A percentile compares a stretch with the other conserved stretches of the same genome.
phyloP scores from a whole-genome alignment of 768 basidiomycete genomes.

The Boletellus ananiceps region DNA sequence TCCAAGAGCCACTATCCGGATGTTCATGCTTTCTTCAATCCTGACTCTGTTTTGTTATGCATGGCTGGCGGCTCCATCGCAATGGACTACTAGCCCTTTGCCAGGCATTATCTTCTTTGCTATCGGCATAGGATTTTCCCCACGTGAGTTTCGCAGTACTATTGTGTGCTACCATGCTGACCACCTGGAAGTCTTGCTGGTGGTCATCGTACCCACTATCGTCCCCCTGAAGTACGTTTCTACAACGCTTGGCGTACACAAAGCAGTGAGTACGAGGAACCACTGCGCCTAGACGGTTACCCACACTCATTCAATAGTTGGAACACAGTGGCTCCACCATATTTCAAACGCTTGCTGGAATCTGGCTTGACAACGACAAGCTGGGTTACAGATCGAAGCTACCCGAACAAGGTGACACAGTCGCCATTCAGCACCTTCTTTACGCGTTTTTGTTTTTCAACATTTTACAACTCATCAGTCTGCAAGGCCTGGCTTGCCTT shows the following conservation, averaged over 20 bases:
- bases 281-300: neutral
- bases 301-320: constrained; percentile 38
- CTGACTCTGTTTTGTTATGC: constrained; percentile 57
- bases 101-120: constrained; percentile 63
- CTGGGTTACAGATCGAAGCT: constrained; percentile 1
- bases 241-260: constrained; percentile 74
- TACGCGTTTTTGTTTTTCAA: constrained; percentile 56
- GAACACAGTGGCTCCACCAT: constrained; percentile 73
- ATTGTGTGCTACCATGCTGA: constrained; percentile 3
- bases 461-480: constrained; percentile 48
- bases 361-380: constrained; percentile 48
- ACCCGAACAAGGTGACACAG: constrained; percentile 26
- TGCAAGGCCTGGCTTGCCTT: constrained; percentile 46
- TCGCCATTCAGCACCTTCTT: constrained; percentile 51
- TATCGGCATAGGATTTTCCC: constrained; percentile 68
- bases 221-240: constrained; percentile 70
- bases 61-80: constrained; percentile 63
- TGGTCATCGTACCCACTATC: constrained; percentile 68
- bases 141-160: constrained; percentile 38
- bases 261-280: constrained; percentile 49
- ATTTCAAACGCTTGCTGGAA: constrained; percentile 68
- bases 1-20: constrained; percentile 51
- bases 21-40: constrained; percentile 54
- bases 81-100: constrained; percentile 50
- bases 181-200: constrained; percentile 53